Evolutionary conservation across 345 rosid genomes (phyloP).

Genomic region (Ailanthus altissimus): DNA sequence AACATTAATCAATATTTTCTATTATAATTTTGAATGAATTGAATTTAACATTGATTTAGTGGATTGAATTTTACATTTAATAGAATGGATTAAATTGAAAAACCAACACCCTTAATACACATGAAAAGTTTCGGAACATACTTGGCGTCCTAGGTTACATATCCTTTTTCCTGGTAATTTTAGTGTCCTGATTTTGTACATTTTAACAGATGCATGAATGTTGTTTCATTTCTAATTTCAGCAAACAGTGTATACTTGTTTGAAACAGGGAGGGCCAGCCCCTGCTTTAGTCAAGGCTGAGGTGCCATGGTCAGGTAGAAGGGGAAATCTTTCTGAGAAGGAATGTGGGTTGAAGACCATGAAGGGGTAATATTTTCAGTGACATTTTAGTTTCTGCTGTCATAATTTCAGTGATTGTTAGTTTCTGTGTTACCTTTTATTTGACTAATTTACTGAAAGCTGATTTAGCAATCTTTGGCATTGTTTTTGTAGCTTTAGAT

Average conservation of each 20-base stretch:
- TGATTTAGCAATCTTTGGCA: slow-evolving; percentile 1
- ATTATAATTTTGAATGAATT: no score
- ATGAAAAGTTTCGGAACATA: no score
- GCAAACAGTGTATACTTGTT: slow-evolving; percentile 11
- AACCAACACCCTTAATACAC: no score
- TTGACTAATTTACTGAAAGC: not conserved
- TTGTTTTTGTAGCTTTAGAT: not conserved
- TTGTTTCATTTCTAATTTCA: slow-evolving; percentile 8
- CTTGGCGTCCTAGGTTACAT: no score
- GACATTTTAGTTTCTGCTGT: not conserved
- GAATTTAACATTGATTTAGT: no score
- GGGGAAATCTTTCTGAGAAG: slow-evolving; percentile 75
- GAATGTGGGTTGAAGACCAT: slow-evolving; percentile 83
- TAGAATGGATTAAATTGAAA: no score
- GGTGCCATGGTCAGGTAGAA: slow-evolving; percentile 87
- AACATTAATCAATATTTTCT: no score
- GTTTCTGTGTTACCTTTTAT: not conserved
- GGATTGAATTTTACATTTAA: no score
- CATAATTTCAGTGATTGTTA: slow-evolving; percentile 30
- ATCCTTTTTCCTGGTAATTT: no score
- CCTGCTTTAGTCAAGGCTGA: slow-evolving; percentile 81
- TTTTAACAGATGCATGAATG: not conserved
- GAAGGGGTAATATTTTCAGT: slow-evolving; percentile 71
- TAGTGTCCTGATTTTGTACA: no score
- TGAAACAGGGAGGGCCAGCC: slow-evolving; percentile 66